Base-by-base conservation (phyloP, 495 filamentous ascomycete genomes). In the Aspergillus bertholletiae region DNA sequence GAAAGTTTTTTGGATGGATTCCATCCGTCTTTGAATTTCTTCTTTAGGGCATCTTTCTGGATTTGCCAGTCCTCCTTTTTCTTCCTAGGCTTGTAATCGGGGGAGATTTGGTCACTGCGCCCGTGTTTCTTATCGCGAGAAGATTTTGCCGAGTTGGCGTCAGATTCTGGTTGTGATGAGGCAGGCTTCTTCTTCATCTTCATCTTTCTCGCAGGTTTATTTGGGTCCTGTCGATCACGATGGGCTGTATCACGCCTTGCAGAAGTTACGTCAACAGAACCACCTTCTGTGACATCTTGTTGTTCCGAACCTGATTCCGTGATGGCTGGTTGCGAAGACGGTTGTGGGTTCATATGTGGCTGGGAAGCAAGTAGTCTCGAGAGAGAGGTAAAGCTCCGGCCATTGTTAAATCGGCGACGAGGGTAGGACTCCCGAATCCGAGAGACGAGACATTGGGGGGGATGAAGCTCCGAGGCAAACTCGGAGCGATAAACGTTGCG, bases 1-100 rank as follows among this genome's bases (percentile, higher is more conserved):
- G 94, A 97, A 1, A 98, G 82, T 53, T 84, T 84, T 72, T 95
- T 97, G 23, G 77, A 76, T 21, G 94, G 91, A 37, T 78, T 74
- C 92, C 93, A 98, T 7, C 85, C 84, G 0, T 60, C 68, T 1
- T 83, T 79, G 60, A 97, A 96, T 64, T 97, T 96, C 26, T 77
- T 61, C 50, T 83, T 72, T 17, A 93, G 65, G 0, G 81, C 83
- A 1, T 66, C 67, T 68, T 95, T 96, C 44, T 95, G 83, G 9
- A 83, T 70, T 58, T 81, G 77, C 92, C 92, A 96, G 3, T 49
- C 44, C 59, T 88, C 83, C 17, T 53, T 62, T 54, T 76, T 74
- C 54, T 61, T 67, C n/a, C 70, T 64, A 8, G 59, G 52, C 27
- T 34, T 48, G 0, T 44, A 20, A 0, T 27, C 24, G 18, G 48